phyloP scores from a whole-genome alignment of 768 basidiomycete genomes.

The Crepidotus variabilis region DNA sequence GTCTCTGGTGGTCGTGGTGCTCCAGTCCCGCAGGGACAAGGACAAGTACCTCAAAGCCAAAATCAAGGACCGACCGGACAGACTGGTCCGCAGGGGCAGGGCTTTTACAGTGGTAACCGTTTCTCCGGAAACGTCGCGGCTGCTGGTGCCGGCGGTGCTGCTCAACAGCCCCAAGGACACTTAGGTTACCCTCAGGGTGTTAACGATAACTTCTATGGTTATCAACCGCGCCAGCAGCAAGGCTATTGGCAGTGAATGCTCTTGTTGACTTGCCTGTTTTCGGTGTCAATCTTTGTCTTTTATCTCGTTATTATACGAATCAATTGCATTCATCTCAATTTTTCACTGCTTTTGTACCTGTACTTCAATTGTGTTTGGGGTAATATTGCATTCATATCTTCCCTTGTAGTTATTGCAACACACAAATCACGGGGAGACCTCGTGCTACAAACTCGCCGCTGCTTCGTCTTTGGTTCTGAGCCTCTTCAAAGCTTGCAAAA shows the following conservation, averaged over 20 bases:
- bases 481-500: no score
- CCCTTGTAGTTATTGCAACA: no score
- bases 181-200: constrained; percentile 62
- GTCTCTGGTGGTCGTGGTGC: constrained; percentile 42
- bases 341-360: no score
- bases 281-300: no score
- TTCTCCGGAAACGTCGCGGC: constrained; percentile 35
- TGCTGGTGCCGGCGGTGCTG: constrained; percentile 32
- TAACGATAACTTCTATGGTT: constrained; percentile 69
- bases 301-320: no score
- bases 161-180: constrained; percentile 52
- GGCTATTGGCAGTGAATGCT: constrained; percentile 49
- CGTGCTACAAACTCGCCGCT: no score
- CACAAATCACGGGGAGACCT: no score
- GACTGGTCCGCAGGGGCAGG: constrained; percentile 47
- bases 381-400: no score
- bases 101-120: constrained; percentile 45
- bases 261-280: neutral
- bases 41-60: constrained; percentile 51
- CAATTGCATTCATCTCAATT: no score
- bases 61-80: constrained; percentile 42
- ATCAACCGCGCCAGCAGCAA: constrained; percentile 60
- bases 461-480: no score
- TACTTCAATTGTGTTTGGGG: no score
- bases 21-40: constrained; percentile 44